These are phyloP conservation scores for Nitzschia palea DNA, from an alignment of 108 stramenopile genomes.

Conservation along the genomic window DNA sequence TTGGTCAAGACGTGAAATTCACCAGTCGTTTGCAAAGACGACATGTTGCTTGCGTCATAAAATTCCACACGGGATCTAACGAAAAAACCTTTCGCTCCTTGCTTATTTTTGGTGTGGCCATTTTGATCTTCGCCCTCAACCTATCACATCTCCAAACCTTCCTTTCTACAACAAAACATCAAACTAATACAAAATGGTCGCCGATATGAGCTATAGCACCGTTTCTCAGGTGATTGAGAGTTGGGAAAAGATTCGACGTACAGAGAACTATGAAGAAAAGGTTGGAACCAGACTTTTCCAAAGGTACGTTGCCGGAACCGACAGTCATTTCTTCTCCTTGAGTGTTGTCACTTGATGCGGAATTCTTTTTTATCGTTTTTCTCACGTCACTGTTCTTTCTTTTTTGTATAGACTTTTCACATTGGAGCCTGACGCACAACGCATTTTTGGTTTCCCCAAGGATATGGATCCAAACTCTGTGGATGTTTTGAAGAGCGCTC, in stretches of 20 bases:
- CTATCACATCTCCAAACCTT: too few relatives aligned
- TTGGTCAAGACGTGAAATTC: too few relatives aligned
- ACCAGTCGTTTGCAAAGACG: too few relatives aligned
- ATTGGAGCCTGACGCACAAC: slow-evolving; percentile 19
- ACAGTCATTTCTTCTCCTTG: too few relatives aligned
- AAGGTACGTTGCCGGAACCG: slow-evolving; percentile 29
- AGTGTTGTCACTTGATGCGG: too few relatives aligned
- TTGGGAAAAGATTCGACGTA: slow-evolving; percentile 30
- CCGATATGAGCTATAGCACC: slow-evolving; percentile 35
- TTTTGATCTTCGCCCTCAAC: too few relatives aligned
- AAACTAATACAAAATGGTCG: slow-evolving; percentile 8
- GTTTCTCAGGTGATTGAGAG: slow-evolving; percentile 36
- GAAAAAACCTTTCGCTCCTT: too few relatives aligned
- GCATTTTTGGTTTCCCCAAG: slow-evolving; percentile 37
- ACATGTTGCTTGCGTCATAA: too few relatives aligned
- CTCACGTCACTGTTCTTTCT: not conserved
- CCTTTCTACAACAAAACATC: not conserved
- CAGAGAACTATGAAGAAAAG: slow-evolving; percentile 23
- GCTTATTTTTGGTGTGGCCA: too few relatives aligned
- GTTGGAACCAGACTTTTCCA: slow-evolving; percentile 36
- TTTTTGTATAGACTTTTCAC: slow-evolving; percentile 20
- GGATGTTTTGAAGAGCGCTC: slow-evolving; percentile 16
- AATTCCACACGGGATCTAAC: too few relatives aligned
- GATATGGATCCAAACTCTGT: slow-evolving; percentile 27
- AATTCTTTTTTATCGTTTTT: too few relatives aligned